phyloP scores from a whole-genome alignment of 2,329 filamentous ascomycete genomes.

The Sporothrix euskadiensis region DNA sequence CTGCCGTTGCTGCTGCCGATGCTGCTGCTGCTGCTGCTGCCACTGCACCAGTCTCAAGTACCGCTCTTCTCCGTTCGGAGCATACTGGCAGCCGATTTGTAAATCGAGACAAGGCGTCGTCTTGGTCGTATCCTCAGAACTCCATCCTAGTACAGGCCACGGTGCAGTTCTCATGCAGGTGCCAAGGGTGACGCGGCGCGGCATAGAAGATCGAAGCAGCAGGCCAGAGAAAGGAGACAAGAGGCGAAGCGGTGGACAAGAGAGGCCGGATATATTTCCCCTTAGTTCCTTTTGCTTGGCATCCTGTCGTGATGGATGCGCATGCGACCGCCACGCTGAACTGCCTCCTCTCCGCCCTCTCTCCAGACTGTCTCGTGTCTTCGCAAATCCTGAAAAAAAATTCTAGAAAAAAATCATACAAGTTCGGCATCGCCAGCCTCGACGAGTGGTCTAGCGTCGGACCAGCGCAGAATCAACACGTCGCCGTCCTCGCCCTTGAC shows the following conservation, averaged over 20 bases:
- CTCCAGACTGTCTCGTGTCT: neutral
- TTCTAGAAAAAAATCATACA: constrained; percentile 49
- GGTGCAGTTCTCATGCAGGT: neutral
- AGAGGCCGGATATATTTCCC: no score
- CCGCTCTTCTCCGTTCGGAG: neutral
- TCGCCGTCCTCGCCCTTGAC: constrained; percentile 62
- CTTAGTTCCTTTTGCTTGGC: neutral
- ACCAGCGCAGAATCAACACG: constrained; percentile 70
- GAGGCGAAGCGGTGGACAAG: neutral
- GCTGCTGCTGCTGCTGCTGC: neutral
- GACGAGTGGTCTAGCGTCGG: constrained; percentile 66
- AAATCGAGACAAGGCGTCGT: neutral
- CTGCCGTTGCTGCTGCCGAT: no score
- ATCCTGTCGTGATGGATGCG: neutral
- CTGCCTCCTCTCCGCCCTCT: neutral
- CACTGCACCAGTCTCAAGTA: no score
- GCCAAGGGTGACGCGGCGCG: neutral
- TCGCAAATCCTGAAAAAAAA: neutral
- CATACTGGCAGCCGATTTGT: neutral
- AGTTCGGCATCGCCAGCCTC: constrained; percentile 59
- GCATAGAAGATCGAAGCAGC: neutral
- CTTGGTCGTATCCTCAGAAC: neutral
- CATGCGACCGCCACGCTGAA: neutral
- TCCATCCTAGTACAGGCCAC: neutral
- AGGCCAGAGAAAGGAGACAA: neutral